Base-by-base conservation (phyloP, 148 eudicot species). In the Vaccinium vitisidaea region DNA sequence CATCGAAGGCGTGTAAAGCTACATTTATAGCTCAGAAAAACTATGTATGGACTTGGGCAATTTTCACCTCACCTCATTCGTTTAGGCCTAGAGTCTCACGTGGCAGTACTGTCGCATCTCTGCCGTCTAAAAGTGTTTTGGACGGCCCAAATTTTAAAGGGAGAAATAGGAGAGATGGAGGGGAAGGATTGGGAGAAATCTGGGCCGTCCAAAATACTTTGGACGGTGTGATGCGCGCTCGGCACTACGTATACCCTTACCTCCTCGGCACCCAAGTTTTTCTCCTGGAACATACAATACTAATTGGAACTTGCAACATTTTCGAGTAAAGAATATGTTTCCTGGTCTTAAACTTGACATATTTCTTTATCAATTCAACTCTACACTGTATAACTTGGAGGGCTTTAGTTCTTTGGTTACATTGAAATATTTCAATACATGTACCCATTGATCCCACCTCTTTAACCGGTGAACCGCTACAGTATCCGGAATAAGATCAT, bases 401-500 rank as follows among this genome's bases (percentile, higher is more conserved):
- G 75, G 80, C 84, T 83, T 79, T 21, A 90, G 67, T 80, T 84
- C 79, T 25, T 58, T 61, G 59, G 95, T 92, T 23, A 91, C 87
- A 84, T 92, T 92, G 82, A 92, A 92, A 39, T 83, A 91, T 4
- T 49, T 82, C 63, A 92, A 81, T 13, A 88, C 91, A 73, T 83
- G 86, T 4, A 90, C 63, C 95, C 93, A 91, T n/a, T 91, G 90
- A 11, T 91, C 95, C 90, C 90, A 87, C 25, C 83, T 91, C 85
- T 91, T 91, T 7, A 92, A 85, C 82, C 86, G 25, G 74, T 92
- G 95, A 91, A 92, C 90, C 0, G 92, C 93, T 46, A 91, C 75
- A 0, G 91, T 92, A 12, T 88, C 91, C 0, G 91, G 92, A 82
- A 89, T 84, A 25, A 92, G 90, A 65, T 91, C 92, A 65, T 92